Evolutionary conservation across 2,329 filamentous ascomycete species (phyloP).

Genomic region (Aureobasidium subglaciale): DNA sequence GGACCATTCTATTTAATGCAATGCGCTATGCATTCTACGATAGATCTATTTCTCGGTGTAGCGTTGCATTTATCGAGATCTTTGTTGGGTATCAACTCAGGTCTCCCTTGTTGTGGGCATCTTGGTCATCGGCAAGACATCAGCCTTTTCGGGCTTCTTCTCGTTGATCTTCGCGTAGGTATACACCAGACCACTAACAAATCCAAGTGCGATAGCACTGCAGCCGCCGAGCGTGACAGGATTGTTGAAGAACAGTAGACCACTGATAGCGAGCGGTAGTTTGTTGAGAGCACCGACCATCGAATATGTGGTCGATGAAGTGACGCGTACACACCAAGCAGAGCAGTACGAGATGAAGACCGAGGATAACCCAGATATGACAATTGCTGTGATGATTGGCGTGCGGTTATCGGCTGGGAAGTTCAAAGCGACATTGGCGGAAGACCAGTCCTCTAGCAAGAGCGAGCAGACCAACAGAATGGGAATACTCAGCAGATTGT

Average conservation of each 20-base stretch:
- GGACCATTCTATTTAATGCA: no score
- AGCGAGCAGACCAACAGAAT: constrained; percentile 77
- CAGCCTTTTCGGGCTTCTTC: background rate
- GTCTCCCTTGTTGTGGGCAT: background rate
- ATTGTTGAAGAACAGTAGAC: constrained; percentile 89
- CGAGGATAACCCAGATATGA: constrained; percentile 85
- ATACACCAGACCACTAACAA: constrained; percentile 87
- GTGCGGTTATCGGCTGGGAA: constrained; percentile 80
- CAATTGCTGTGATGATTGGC: constrained; percentile 75
- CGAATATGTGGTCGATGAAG: constrained; percentile 93
- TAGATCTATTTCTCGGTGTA: no score
- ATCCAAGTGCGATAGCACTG: constrained; percentile 83
- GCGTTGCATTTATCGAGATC: no score
- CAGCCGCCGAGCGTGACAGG: constrained; percentile 89
- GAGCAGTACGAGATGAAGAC: constrained; percentile 99
- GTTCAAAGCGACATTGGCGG: constrained; percentile 73
- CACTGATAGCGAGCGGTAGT: constrained; percentile 86
- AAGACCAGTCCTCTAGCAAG: constrained; percentile 85
- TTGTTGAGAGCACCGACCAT: constrained; percentile 99
- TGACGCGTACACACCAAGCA: constrained; percentile 96
- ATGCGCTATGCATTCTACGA: no score
- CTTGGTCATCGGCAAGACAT: constrained; percentile 6
- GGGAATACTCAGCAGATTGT: constrained; percentile 94
- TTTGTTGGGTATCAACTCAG: no score
- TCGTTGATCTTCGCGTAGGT: constrained; percentile 70